Percentiles rank a stretch among this genome's conserved stretches.
Conservation (phyloP, 768 basidiomycete genomes). For the Pilatotrama ljubarskyi region DNA sequence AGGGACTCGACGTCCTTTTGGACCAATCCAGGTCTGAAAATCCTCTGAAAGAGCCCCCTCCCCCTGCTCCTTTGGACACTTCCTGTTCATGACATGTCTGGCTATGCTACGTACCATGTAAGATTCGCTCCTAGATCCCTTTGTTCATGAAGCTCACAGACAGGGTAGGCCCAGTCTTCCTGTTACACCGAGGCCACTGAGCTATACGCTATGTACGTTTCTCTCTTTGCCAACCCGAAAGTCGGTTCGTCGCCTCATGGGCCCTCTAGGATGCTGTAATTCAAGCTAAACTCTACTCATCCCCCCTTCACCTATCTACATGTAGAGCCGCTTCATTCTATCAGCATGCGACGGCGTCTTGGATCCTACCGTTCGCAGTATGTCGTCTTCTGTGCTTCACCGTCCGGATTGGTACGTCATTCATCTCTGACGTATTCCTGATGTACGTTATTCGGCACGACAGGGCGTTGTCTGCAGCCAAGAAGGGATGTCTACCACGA, state of each 20-base stretch:
- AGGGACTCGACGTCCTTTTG: constrained; percentile 72
- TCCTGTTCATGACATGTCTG: constrained; percentile 7
- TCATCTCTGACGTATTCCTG: not conserved
- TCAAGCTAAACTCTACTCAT: too few species aligned
- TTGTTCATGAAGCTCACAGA: not conserved
- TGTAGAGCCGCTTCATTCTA: not conserved
- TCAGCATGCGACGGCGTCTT: not conserved
- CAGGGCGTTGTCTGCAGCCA: too few species aligned
- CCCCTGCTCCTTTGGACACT: constrained; percentile 33
- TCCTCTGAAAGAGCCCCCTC: constrained; percentile 56
- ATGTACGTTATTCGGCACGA: too few species aligned
- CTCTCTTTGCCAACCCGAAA: too few species aligned
- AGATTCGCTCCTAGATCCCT: not conserved
- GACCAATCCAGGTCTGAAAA: constrained; percentile 59
- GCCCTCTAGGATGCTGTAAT: too few species aligned
- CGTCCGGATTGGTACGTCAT: not conserved
- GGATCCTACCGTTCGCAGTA: not conserved
- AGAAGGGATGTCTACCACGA: too few species aligned
- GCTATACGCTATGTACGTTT: too few species aligned
- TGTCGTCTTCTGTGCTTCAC: not conserved
- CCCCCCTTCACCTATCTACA: too few species aligned
- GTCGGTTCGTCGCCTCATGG: too few species aligned
- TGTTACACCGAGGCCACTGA: too few species aligned
- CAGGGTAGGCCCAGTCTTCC: too few species aligned
- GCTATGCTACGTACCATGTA: not conserved